phyloP scores from a whole-genome alignment of 345 rosid species.

The Aethionema arabicum region DNA sequence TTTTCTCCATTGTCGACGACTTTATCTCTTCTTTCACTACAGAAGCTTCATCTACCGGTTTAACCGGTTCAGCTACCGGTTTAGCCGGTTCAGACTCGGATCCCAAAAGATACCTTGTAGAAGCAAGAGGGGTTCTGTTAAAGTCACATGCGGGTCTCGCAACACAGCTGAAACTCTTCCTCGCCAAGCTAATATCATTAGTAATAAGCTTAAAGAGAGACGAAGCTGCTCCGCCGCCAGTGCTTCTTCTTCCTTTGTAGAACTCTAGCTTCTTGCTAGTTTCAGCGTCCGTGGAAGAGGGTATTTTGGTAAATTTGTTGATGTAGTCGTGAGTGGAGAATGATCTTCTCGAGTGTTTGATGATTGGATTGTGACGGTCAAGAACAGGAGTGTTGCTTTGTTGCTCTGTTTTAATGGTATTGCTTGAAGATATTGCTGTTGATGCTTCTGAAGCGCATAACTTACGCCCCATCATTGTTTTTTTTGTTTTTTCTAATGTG shows the following conservation, averaged over 20 bases:
- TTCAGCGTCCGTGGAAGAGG: constrained; percentile 22
- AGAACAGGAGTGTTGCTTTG: constrained; percentile 56
- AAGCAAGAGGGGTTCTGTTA: constrained; percentile 59
- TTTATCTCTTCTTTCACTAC: constrained; percentile 9
- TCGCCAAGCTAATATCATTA: constrained; percentile 25
- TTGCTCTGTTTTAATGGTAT: constrained; percentile 23
- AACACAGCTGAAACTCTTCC: constrained; percentile 46
- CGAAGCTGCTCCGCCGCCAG: constrained; percentile 16
- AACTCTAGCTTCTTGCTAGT: constrained; percentile 20
- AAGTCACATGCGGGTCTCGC: constrained; percentile 41
- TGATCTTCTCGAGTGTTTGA: constrained; percentile 49
- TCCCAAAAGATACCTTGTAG: constrained; percentile 68
- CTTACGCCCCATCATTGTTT: constrained; percentile 30
- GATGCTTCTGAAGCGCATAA: constrained; percentile 79
- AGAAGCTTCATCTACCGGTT: constrained; percentile 12
- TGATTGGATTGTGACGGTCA: constrained; percentile 86
- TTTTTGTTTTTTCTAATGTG: neutral
- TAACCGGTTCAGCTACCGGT: constrained; percentile 45
- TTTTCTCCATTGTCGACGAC: constrained; percentile 1
- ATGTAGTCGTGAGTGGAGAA: constrained; percentile 34
- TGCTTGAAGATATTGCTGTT: constrained; percentile 71
- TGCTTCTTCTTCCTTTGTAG: constrained; percentile 33
- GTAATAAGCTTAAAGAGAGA: constrained; percentile 33
- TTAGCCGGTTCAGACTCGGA: constrained; percentile 45
- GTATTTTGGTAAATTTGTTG: constrained; percentile 24